Conservation (phyloP, 345 rosid species). For the Diplotaxis tenuifolia region DNA sequence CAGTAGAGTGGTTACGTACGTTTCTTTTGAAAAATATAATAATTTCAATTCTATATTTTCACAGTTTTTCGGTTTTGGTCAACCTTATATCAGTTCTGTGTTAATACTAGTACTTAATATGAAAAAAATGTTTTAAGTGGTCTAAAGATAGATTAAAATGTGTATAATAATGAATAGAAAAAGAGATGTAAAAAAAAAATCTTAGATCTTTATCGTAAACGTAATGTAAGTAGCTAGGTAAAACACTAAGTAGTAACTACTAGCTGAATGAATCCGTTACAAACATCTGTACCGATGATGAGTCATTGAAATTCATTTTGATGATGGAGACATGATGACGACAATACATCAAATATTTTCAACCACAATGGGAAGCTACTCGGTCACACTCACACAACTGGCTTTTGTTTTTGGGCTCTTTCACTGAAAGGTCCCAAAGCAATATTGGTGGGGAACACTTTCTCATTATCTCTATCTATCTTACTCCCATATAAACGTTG, state of each 20-base stretch:
- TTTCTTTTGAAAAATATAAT: background rate
- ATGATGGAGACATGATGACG: constrained; percentile 35
- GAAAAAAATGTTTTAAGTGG: background rate
- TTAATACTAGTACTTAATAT: no score
- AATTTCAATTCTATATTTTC: background rate
- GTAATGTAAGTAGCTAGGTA: no score
- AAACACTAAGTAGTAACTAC: no score
- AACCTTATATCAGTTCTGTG: background rate
- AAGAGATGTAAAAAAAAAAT: no score
- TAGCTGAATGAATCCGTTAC: background rate
- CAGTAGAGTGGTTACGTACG: constrained; percentile 8
- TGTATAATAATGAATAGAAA: no score
- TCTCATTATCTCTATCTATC: constrained; percentile 28
- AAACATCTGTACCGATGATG: constrained; percentile 10
- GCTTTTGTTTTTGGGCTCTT: constrained; percentile 30
- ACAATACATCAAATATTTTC: constrained; percentile 29
- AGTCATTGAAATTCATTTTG: constrained; percentile 21
- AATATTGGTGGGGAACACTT: constrained; percentile 20
- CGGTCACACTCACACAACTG: constrained; percentile 33
- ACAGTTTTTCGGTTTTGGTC: background rate
- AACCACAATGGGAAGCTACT: constrained; percentile 30
- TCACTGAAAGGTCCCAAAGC: constrained; percentile 27
- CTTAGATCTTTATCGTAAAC: no score
- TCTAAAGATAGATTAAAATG: no score
- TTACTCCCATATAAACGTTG: constrained; percentile 2